Percentiles rank a stretch among this genome's conserved stretches.
These are phyloP conservation scores for Gentiana macrophylla DNA, from an alignment of 257 asterid species.

Conservation along the genomic window DNA sequence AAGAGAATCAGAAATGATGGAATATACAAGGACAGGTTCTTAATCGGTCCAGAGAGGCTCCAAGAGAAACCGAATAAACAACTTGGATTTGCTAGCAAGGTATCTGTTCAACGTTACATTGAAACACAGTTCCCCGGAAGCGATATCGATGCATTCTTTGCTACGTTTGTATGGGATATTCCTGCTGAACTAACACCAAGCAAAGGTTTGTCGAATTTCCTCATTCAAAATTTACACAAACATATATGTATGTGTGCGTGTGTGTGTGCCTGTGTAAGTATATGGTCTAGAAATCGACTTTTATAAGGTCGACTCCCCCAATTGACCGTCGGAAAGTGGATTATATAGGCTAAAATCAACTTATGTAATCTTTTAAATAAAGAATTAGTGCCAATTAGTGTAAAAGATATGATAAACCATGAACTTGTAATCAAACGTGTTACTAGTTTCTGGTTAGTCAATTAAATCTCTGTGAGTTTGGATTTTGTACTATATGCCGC, in stretches of 20 bases:
- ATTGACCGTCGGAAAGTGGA: background rate
- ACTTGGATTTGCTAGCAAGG: slow-evolving; percentile 24
- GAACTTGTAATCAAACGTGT: too few species aligned
- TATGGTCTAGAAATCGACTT: background rate
- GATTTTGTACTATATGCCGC: too few species aligned
- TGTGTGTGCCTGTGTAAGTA: background rate
- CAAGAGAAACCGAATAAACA: slow-evolving; percentile 21
- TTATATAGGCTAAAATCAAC: too few species aligned
- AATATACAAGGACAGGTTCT: slow-evolving; percentile 15
- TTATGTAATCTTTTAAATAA: too few species aligned
- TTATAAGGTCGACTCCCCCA: background rate
- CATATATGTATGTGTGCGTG: too few species aligned
- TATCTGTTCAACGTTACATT: slow-evolving; percentile 13
- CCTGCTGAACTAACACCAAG: slow-evolving; percentile 10
- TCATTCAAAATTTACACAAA: too few species aligned
- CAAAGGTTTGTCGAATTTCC: slow-evolving; percentile 1
- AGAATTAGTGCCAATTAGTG: too few species aligned
- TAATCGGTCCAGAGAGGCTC: slow-evolving; percentile 28
- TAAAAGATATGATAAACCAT: too few species aligned
- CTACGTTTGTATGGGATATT: slow-evolving; percentile 32
- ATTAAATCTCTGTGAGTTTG: too few species aligned
- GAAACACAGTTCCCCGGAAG: slow-evolving; percentile 22
- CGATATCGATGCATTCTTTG: slow-evolving; percentile 23
- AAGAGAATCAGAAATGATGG: slow-evolving; percentile 16
- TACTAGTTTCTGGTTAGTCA: too few species aligned